Conservation (phyloP, 1,284 basidiomycete species). For the Naganishia sp. region DNA sequence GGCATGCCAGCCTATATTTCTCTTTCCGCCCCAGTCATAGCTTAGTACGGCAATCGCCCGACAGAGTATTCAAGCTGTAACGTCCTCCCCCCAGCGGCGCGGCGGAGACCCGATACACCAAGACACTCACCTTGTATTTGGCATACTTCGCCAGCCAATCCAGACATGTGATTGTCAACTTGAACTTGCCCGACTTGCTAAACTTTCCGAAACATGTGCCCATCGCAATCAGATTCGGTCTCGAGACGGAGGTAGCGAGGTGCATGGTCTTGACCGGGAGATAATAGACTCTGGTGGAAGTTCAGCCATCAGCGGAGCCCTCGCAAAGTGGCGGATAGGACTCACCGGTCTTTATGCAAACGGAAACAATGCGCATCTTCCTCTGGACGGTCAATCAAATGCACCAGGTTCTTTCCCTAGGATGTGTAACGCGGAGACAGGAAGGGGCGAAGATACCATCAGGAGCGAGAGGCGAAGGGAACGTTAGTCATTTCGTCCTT, state of each 20-base stretch:
- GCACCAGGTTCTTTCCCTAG: slow-evolving; percentile 55
- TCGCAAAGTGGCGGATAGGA: neutral
- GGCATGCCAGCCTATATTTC: neutral
- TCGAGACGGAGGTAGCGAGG: slow-evolving; percentile 84
- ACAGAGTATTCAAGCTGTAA: too few species aligned
- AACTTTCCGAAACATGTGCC: slow-evolving; percentile 99
- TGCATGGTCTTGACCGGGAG: slow-evolving; percentile 91
- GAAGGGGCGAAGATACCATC: neutral
- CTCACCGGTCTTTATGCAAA: slow-evolving; percentile 74
- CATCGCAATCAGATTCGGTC: slow-evolving; percentile 87
- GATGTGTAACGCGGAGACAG: neutral
- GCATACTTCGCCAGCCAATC: slow-evolving; percentile 96
- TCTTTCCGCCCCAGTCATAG: neutral
- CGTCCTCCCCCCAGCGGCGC: too few species aligned
- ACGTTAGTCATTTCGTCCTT: neutral
- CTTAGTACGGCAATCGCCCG: too few species aligned
- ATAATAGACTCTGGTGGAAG: slow-evolving; percentile 69
- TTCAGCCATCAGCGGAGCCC: neutral
- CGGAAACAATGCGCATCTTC: slow-evolving; percentile 74
- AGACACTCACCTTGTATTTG: slow-evolving; percentile 81
- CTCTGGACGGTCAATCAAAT: slow-evolving; percentile 55
- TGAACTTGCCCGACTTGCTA: slow-evolving; percentile 96
- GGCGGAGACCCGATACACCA: neutral
- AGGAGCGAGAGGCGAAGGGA: neutral
- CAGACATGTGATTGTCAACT: slow-evolving; percentile 89